Evolutionary conservation across 805 yeast genomes (phyloP).

Genomic region (Cyberlindnera euphorbiiphila): DNA sequence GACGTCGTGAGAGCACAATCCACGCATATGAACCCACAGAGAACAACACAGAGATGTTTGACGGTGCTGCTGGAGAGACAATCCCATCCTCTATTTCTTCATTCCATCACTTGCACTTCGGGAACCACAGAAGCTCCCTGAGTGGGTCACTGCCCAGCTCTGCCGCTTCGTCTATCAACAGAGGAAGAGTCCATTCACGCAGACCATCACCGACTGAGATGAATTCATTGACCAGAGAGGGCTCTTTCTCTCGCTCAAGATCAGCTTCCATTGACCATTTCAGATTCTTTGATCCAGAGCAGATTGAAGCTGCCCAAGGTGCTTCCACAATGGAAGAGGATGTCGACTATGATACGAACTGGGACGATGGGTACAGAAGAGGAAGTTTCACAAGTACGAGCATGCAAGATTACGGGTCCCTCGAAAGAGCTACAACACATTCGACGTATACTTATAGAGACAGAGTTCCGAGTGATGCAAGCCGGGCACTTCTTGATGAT

Average conservation of each 20-base stretch:
- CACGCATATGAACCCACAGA: no score
- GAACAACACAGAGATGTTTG: constrained; percentile 65
- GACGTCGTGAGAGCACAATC: no score
- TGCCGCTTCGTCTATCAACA: constrained; percentile 28
- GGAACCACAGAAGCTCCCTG: constrained; percentile 6
- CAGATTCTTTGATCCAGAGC: constrained; percentile 78
- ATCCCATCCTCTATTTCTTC: constrained; percentile 77
- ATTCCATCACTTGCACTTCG: constrained; percentile 65
- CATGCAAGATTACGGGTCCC: constrained; percentile 24
- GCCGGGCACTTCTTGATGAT: constrained; percentile 29
- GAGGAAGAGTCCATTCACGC: constrained; percentile 19
- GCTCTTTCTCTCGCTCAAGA: constrained; percentile 32
- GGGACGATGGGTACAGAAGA: constrained; percentile 55
- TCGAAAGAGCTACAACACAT: constrained; percentile 26
- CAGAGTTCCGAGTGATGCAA: constrained; percentile 35
- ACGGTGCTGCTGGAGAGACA: constrained; percentile 73
- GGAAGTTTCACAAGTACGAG: constrained; percentile 31
- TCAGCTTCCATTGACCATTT: constrained; percentile 45
- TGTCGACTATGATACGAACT: constrained; percentile 68
- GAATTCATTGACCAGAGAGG: constrained; percentile 25
- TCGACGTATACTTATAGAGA: constrained; percentile 35
- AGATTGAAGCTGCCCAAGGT: constrained; percentile 84
- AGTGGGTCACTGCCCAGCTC: constrained; percentile 21
- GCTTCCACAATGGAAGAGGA: constrained; percentile 69
- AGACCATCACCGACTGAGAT: constrained; percentile 17